Base-by-base conservation (phyloP, 495 filamentous ascomycete genomes). In the Talaromyces proteolyticus region DNA sequence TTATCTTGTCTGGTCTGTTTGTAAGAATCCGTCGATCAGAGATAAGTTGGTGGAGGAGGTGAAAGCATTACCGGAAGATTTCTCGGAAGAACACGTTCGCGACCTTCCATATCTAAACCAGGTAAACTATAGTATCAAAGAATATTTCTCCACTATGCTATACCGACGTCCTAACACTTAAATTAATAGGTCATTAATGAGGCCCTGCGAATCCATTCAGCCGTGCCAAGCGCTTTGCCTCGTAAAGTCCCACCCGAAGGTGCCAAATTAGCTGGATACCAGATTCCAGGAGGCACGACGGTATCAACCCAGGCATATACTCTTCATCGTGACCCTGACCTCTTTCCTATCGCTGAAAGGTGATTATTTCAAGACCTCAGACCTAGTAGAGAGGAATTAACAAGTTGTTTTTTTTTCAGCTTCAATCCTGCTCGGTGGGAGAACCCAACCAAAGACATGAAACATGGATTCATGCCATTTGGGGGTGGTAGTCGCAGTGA, bases 171-270 rank as follows among this genome's bases (percentile, higher is more conserved):
- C 4, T 34, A 34, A 34, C 29, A 8, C 14, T 10, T 1, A 1
- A 34, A 34, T 4, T 34, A 29, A 10, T 34, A 34, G 24, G 64
- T 75, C 21, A 79, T 81, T 54, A 69, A 73, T 20, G 81, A 87
- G 58, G 65, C 79, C 0, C 59, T 85, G 34, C 66, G 81, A 1
- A 57, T 85, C 11, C 69, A 82, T 51, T 68, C 73, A 1, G 74
- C 76, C 3, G 72, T 74, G 0, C 68, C 73, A 1, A 65, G 64
- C 16, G 77, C 61, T 2, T 62, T 73, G 12, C 61, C 62, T 16
- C 67, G 81, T 7, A 45, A 58, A 7, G 64, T 70, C 1, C 67
- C 69, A 0, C 39, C 48, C 1, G 55, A 55, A n/a, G 61, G 59
- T 17, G 49, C 48, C 1, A 55, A 6, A 11, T 50, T 74, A 26